phyloP scores from a whole-genome alignment of 192 early-diverging fungal species.

The Coemansia sp. region DNA sequence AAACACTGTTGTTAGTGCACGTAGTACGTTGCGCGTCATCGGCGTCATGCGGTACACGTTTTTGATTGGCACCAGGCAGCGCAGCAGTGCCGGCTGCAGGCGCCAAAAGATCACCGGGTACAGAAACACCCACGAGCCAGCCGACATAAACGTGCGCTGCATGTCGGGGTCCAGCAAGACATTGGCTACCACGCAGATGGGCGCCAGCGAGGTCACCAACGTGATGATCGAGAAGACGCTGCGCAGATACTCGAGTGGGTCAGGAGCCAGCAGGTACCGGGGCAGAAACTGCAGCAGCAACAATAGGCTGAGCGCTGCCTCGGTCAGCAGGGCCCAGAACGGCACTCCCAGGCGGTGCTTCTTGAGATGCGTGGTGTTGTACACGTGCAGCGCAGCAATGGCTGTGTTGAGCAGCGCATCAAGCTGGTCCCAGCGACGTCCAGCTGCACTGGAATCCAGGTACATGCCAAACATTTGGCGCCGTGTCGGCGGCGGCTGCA shows the following conservation, averaged over 20 bases:
- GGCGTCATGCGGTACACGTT: conserved; percentile 58
- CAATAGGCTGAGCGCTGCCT: conserved; percentile 48
- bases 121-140: conserved; percentile 52
- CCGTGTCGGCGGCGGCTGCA: conserved; percentile 46
- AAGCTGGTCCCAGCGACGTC: conserved; percentile 61
- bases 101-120: conserved; percentile 71
- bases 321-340: conserved; percentile 34
- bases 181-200: conserved; percentile 50
- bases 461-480: conserved; percentile 55
- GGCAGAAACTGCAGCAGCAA: conserved; percentile 64
- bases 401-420: conserved; percentile 55
- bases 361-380: conserved; percentile 55
- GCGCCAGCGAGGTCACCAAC: conserved; percentile 59
- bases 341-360: conserved; percentile 50
- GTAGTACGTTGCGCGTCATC: conserved; percentile 64
- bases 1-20: conserved; percentile 61
- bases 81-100: conserved; percentile 61
- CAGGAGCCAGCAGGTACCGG: conserved; percentile 60
- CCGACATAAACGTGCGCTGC: conserved; percentile 61
- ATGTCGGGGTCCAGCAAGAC: conserved; percentile 40
- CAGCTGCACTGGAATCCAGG: conserved; percentile 52
- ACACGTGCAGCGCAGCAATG: conserved; percentile 56
- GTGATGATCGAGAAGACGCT: conserved; percentile 59
- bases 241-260: conserved; percentile 50
- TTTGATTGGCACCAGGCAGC: conserved; percentile 64